Conservation (phyloP, 2,329 filamentous ascomycete species). For the Paecilomyces sp. region DNA sequence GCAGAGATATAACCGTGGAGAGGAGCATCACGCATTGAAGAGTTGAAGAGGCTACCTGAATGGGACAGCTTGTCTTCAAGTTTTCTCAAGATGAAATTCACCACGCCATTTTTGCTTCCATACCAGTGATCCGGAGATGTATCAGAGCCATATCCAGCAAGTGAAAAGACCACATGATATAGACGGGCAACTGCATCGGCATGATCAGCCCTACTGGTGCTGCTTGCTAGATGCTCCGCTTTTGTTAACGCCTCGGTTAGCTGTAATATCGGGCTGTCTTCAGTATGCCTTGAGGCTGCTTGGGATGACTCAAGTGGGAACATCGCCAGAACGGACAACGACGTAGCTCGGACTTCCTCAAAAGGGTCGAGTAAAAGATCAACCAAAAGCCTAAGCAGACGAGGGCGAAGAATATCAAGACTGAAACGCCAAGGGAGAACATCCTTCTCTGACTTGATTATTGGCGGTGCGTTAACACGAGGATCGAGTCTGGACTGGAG, state of each 20-base stretch:
- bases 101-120: constrained; percentile 40
- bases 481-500: constrained; percentile 61
- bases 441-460: constrained; percentile 43
- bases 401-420: constrained; percentile 35
- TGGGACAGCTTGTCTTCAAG: constrained; percentile 58
- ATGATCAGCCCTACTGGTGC: constrained; percentile 79
- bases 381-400: constrained; percentile 51
- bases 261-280: constrained; percentile 14
- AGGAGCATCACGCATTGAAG: constrained; percentile 59
- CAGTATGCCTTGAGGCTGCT: constrained; percentile 3
- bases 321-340: constrained; percentile 39
- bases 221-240: constrained; percentile 32
- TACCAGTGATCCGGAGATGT: constrained; percentile 16
- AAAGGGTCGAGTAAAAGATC: constrained; percentile 85
- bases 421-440: constrained; percentile 45
- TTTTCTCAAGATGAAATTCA: constrained; percentile 51
- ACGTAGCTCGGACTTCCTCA: constrained; percentile 69
- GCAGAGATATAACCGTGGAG: constrained; percentile 66
- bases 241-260: constrained; percentile 24
- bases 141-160: constrained; percentile 36
- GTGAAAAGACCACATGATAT: constrained; percentile 61
- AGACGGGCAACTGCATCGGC: constrained; percentile 82
- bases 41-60: constrained; percentile 58
- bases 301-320: constrained; percentile 26
- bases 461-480: constrained; percentile 26